These are phyloP conservation scores for Neodidymelliopsis sp. DNA, from an alignment of 2,329 filamentous ascomycete species.

Conservation along the genomic window DNA sequence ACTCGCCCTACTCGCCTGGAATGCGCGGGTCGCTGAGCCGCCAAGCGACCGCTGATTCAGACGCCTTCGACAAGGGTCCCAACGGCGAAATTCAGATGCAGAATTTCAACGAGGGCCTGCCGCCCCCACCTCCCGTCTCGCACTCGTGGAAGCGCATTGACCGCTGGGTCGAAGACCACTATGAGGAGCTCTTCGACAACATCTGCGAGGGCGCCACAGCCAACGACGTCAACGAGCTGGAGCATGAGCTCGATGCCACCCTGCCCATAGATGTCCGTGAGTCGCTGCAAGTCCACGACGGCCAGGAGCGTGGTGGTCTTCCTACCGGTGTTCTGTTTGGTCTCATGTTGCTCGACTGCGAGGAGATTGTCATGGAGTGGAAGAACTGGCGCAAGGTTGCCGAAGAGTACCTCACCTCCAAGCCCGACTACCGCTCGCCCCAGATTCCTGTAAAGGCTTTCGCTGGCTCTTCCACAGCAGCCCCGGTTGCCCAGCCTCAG, in stretches of 20 bases:
- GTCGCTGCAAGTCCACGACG: conserved; percentile 88
- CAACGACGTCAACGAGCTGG: conserved; percentile 96
- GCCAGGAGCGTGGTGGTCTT: conserved; percentile 91
- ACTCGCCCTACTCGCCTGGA: conserved; percentile 86
- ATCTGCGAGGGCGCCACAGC: conserved; percentile 88
- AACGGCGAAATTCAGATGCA: conserved; percentile 94
- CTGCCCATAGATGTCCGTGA: conserved; percentile 93
- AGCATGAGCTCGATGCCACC: conserved; percentile 94
- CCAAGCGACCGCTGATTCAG: conserved; percentile 63
- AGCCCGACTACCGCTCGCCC: conserved; percentile 63
- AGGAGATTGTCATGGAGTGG: conserved; percentile 98
- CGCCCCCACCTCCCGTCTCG: conserved; percentile 83
- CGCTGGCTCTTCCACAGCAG: conserved; percentile 74
- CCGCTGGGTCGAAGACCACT: conserved; percentile 91
- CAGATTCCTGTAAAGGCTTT: conserved; percentile 75
- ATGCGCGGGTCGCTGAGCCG: conserved; percentile 79
- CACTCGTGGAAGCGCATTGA: conserved; percentile 97
- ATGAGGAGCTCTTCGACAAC: conserved; percentile 92
- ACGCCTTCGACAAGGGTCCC: conserved; percentile 67
- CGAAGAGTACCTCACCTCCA: conserved; percentile 78
- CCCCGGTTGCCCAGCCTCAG: conserved; percentile 61
- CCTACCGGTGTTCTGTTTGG: conserved; percentile 94
- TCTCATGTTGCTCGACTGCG: conserved; percentile 94
- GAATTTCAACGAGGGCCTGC: conserved; percentile 88
- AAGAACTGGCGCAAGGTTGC: conserved; percentile 95